Percentiles rank a stretch among this genome's conserved stretches.
phyloP scores from a whole-genome alignment of 345 rosid genomes.

The Eucalyptus polybractea region DNA sequence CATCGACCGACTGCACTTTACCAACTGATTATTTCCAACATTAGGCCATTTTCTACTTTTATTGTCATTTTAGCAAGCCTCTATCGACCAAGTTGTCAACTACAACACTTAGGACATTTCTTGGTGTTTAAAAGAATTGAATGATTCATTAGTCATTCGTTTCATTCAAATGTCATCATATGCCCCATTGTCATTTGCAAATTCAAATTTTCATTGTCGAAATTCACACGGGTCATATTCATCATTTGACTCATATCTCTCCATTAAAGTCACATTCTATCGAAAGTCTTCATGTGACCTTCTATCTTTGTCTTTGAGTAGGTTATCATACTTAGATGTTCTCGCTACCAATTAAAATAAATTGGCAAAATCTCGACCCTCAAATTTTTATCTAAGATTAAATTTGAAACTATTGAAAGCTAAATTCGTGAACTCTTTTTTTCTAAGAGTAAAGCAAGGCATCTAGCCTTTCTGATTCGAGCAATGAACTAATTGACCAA shows the following conservation, averaged over 20 bases:
- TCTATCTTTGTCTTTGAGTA: not conserved
- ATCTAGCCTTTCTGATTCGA: not conserved
- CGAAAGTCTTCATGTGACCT: not conserved
- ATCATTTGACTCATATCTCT: not conserved
- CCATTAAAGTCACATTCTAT: not conserved
- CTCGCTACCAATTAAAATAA: not conserved
- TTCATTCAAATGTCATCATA: not conserved
- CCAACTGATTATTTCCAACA: not conserved
- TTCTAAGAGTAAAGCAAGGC: not conserved
- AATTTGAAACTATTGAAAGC: not conserved
- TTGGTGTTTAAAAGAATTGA: not conserved
- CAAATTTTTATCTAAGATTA: not conserved
- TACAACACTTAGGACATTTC: not conserved
- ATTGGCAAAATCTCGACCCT: not conserved
- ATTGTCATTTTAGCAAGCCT: not conserved
- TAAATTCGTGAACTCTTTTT: not conserved
- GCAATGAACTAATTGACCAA: not conserved
- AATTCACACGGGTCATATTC: not conserved
- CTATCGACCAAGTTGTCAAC: not conserved
- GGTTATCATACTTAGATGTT: not conserved
- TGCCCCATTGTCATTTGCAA: not conserved
- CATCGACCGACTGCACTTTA: rapidly evolving
- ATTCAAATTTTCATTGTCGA: not conserved
- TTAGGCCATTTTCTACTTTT: not conserved
- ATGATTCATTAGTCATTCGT: too few relatives aligned